Conservation (phyloP, 805 yeast genomes). For the Pichia pseudocactophila region DNA sequence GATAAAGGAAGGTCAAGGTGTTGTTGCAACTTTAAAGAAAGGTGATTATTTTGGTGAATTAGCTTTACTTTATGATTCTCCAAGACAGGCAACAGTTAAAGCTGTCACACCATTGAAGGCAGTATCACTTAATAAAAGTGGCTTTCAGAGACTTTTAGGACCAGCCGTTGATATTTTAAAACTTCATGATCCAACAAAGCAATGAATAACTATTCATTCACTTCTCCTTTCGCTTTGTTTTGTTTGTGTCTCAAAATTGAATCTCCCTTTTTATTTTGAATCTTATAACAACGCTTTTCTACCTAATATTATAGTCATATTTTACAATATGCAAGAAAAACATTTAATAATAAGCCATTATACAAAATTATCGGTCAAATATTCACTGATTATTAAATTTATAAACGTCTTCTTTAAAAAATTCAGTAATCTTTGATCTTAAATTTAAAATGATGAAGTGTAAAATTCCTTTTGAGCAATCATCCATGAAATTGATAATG, state of each 20-base stretch:
- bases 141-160: slow-evolving; percentile 89
- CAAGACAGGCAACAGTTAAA: slow-evolving; percentile 88
- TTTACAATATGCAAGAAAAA: neutral
- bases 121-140: slow-evolving; percentile 86
- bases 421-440: neutral
- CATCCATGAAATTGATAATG: slow-evolving; percentile 78
- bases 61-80: slow-evolving; percentile 82
- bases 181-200: slow-evolving; percentile 70
- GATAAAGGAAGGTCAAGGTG: slow-evolving; percentile 49
- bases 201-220: neutral
- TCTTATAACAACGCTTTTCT: neutral
- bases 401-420: neutral
- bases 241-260: neutral
- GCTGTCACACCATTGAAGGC: slow-evolving; percentile 72
- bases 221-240: neutral
- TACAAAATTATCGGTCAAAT: too few relatives aligned
- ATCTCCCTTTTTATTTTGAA: neutral
- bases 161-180: slow-evolving; percentile 87
- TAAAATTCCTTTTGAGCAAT: slow-evolving; percentile 58
- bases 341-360: neutral
- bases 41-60: slow-evolving; percentile 97
- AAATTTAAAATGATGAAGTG: slow-evolving; percentile 9
- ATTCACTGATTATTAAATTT: neutral
- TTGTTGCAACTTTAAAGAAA: slow-evolving; percentile 49
- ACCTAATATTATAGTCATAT: neutral